A percentile compares a stretch with the other conserved stretches of the same genome.
Evolutionary conservation across 2,329 filamentous ascomycete genomes (phyloP).

Genomic region (Ceratocystis ficicola): DNA sequence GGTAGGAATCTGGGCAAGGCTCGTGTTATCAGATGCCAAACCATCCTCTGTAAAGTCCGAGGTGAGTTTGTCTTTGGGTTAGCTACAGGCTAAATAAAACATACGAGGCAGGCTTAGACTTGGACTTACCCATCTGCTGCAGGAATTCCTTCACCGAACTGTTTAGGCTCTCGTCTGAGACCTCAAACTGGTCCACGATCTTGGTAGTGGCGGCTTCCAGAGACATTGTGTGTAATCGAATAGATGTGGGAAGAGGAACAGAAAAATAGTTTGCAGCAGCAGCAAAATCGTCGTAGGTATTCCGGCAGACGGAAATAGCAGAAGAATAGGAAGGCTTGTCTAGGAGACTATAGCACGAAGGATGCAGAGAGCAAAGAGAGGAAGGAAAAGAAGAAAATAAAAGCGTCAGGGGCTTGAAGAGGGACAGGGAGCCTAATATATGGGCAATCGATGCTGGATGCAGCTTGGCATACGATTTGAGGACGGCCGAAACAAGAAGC

Average conservation of each 20-base stretch:
- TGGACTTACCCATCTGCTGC: conserved; percentile 56
- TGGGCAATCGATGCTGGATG: conserved; percentile 31
- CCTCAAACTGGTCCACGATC: conserved; percentile 77
- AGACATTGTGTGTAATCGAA: conserved; percentile 45
- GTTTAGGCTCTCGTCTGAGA: conserved; percentile 64
- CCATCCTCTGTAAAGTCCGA: conserved; percentile 54
- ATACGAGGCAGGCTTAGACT: too few relatives aligned
- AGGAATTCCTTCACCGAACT: conserved; percentile 76
- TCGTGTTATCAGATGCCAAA: conserved; percentile 61
- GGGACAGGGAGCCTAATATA: conserved; percentile 23
- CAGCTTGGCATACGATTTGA: conserved; percentile 23
- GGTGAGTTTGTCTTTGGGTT: background rate
- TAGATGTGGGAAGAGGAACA: conserved; percentile 41
- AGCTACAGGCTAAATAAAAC: background rate
- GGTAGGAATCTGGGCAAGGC: conserved; percentile 88
- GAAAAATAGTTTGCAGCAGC: conserved; percentile 32
- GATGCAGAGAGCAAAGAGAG: conserved; percentile 24
- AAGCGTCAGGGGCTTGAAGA: conserved; percentile 20
- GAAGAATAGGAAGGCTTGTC: conserved; percentile 24
- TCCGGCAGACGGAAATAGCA: conserved; percentile 42
- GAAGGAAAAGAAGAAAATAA: conserved; percentile 24
- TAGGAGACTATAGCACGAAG: background rate
- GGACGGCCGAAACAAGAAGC: conserved; percentile 27
- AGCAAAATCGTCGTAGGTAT: conserved; percentile 23
- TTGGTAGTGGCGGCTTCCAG: conserved; percentile 60